Conservation (phyloP, 2,329 filamentous ascomycete genomes). For the Colletotrichum spinosum region DNA sequence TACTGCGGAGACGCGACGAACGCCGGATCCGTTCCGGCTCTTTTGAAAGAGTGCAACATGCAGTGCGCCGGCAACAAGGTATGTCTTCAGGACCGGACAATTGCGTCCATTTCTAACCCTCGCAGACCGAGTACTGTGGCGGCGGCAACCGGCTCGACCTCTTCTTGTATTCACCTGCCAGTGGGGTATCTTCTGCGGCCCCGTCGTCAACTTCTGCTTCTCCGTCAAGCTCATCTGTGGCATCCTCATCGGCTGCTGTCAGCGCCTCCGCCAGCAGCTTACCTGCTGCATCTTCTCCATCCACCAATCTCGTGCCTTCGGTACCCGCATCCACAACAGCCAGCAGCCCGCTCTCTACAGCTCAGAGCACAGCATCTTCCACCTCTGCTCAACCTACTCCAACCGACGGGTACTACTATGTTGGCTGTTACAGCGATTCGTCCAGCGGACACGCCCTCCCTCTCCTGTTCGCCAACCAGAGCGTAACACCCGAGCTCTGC, state of each 20-base stretch:
- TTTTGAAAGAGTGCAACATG: slow-evolving; percentile 39
- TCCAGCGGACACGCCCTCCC: slow-evolving; percentile 45
- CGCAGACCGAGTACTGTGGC: slow-evolving; percentile 36
- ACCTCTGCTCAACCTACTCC: slow-evolving; percentile 36
- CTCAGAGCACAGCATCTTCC: slow-evolving; percentile 11
- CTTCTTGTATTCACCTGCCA: slow-evolving; percentile 15
- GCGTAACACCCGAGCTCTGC: slow-evolving; percentile 49
- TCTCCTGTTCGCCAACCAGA: slow-evolving; percentile 45
- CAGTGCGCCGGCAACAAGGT: slow-evolving; percentile 39
- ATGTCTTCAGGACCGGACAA: background rate
- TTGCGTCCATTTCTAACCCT: slow-evolving; percentile 1
- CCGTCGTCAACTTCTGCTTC: background rate
- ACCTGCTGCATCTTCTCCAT: background rate
- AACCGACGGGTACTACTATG: slow-evolving; percentile 44
- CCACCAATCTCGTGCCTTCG: slow-evolving; percentile 30
- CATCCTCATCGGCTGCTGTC: background rate
- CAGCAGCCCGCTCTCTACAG: slow-evolving; percentile 6
- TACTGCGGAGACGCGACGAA: slow-evolving; percentile 41
- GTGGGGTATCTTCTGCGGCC: background rate
- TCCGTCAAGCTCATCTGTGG: background rate
- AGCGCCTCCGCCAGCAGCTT: slow-evolving; percentile 8
- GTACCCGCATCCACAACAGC: slow-evolving; percentile 29
- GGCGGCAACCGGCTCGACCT: slow-evolving; percentile 33
- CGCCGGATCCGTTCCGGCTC: slow-evolving; percentile 34
- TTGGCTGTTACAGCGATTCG: slow-evolving; percentile 46